These are phyloP conservation scores for Apiospora hydei DNA, from an alignment of 2,329 filamentous ascomycete species.

Conservation along the genomic window DNA sequence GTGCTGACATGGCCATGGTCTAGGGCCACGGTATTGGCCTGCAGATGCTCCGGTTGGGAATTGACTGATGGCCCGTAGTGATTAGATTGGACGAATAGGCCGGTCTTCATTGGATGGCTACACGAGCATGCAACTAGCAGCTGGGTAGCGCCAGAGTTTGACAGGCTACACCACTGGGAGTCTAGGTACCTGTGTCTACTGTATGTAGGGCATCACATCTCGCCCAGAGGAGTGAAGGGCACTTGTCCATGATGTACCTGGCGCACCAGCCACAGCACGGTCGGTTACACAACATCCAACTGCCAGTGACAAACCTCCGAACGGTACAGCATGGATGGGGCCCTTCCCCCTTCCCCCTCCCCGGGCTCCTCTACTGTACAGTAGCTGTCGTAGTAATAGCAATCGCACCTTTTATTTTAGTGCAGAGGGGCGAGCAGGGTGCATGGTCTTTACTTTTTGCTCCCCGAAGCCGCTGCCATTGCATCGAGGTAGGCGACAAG, in stretches of 20 bases:
- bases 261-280: conserved; percentile 6
- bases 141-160: conserved; percentile 2
- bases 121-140: conserved; percentile 6
- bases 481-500: not conserved
- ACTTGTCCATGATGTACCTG: not conserved
- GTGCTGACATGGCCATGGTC: not conserved
- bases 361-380: not conserved
- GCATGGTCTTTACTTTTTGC: not conserved
- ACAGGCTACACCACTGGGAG: not conserved
- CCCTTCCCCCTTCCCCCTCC: too few species aligned
- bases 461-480: not conserved
- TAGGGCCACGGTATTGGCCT: not conserved
- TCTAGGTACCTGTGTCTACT: not conserved
- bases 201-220: not conserved
- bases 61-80: not conserved
- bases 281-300: conserved; percentile 11
- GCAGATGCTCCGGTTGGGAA: not conserved
- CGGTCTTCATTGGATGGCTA: not conserved
- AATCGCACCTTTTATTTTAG: not conserved
- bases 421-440: not conserved
- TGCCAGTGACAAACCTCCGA: conserved; percentile 12
- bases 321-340: not conserved
- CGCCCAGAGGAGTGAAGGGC: not conserved
- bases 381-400: not conserved
- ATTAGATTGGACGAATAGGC: not conserved